Base-by-base conservation (phyloP, 1,139 yeast genomes). In the Taphrina pruni region DNA sequence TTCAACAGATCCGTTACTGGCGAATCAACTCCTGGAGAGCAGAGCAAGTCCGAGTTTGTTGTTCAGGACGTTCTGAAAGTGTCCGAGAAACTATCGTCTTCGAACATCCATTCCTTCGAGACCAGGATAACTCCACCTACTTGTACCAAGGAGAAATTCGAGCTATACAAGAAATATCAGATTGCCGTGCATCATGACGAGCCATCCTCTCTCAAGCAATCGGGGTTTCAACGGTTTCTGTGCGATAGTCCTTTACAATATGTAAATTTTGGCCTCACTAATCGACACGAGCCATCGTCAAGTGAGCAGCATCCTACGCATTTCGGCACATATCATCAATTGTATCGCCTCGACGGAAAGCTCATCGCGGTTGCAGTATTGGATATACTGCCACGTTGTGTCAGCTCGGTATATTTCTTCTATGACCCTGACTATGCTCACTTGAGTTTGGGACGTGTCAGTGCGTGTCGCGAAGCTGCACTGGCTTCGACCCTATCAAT, bases 381-480 rank as follows among this genome's bases (percentile, higher is more conserved):
- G 38, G 98, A 93, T 77, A 80, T 92, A 45, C 77, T 93, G 50
- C 97, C 97, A 0, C 78, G 85, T 20, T 89, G 93, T 0, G 78
- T 93, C 0, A 90, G 97, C 0, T 88, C 96, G 0, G 94, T 93
- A 0, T 93, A 92, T 75, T 89, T 92, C 75, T 86, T 92, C 20
- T 91, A 96, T 90, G 95, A 92, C 75, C 96, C 96, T 0, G 68
- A 66, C 9, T 55, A 43, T 21, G 86, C 88, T 1, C 82, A 85
- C 70, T 79, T 88, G 72, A 88, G 92, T 0, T 78, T 92, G 51
- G 98, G 98, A 0, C 89, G 90, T 41, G 77, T 92, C 1, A 87
- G 93, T 70, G 95, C 91, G 0, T 75, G 91, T 43, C 78, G 90
- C 51, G 98, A 93, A 75, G 79, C 90, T 62, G 81, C 85, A 4